A percentile compares a stretch with the other conserved stretches of the same genome.
These are phyloP conservation scores for Pleodorina starrii DNA, from an alignment of 139 green algal species.

Conservation along the genomic window DNA sequence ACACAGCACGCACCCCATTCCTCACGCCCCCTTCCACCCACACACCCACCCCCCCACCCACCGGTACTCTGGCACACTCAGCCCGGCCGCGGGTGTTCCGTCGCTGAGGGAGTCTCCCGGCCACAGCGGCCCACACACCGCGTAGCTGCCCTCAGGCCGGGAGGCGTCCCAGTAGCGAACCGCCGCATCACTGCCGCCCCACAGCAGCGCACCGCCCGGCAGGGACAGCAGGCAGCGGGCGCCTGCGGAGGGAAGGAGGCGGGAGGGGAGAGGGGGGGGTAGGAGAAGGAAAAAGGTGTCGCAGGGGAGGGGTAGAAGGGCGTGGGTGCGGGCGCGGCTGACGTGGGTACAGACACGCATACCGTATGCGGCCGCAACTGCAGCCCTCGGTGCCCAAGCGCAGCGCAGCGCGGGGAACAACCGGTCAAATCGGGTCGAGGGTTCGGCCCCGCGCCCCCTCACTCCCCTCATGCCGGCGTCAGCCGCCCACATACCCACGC, in stretches of 20 bases:
- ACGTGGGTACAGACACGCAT: background rate
- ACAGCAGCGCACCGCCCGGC: slow-evolving; percentile 71
- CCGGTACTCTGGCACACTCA: slow-evolving; percentile 64
- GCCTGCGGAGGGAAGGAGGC: slow-evolving; percentile 35
- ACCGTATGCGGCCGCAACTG: too few species aligned
- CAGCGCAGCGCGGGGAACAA: too few species aligned
- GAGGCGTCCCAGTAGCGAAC: slow-evolving; percentile 77
- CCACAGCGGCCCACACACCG: slow-evolving; percentile 72
- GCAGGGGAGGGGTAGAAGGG: background rate
- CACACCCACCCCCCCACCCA: background rate
- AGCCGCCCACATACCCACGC: background rate
- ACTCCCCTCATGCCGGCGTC: too few species aligned
- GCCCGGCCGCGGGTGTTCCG: slow-evolving; percentile 13
- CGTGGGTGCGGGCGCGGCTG: background rate
- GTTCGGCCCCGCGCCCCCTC: too few species aligned
- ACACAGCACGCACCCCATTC: too few species aligned
- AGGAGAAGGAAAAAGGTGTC: background rate
- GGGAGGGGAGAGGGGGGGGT: slow-evolving; percentile 16
- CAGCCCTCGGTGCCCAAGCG: too few species aligned
- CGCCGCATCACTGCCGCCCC: slow-evolving; percentile 75
- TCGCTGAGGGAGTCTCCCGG: slow-evolving; percentile 7
- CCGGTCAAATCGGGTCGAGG: too few species aligned
- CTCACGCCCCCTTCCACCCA: background rate
- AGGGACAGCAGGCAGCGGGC: slow-evolving; percentile 75
- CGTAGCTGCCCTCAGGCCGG: slow-evolving; percentile 73